phyloP scores from a whole-genome alignment of 305 asterid species.

The Solanum aculeatissimum region DNA sequence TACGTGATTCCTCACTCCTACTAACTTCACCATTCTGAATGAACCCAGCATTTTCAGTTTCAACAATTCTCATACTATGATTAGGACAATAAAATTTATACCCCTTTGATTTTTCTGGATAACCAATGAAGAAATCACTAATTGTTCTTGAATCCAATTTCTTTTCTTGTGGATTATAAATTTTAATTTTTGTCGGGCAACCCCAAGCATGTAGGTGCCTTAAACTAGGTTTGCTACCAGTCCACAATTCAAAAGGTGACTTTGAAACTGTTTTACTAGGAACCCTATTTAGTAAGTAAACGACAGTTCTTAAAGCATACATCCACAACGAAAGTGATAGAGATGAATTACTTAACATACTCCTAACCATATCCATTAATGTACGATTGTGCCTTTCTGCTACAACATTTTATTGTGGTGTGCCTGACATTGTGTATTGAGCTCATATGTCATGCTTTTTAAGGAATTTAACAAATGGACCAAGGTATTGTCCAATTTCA shows the following conservation, averaged over 20 bases:
- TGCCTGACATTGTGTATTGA: not conserved
- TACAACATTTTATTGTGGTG: not conserved
- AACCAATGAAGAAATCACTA: not conserved
- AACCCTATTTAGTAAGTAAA: not conserved
- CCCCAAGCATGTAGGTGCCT: not conserved
- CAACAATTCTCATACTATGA: not conserved
- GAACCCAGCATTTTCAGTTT: not conserved
- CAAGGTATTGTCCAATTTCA: not conserved
- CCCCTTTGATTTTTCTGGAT: not conserved
- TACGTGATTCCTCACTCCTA: not conserved
- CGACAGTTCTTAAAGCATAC: not conserved
- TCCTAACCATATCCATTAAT: not conserved
- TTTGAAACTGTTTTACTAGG: not conserved
- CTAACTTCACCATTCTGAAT: not conserved
- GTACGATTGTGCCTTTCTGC: not conserved
- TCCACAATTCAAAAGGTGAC: not conserved
- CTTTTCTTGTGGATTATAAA: not conserved
- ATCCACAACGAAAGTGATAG: not conserved
- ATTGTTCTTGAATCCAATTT: not conserved
- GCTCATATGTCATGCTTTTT: not conserved
- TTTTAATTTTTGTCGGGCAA: not conserved
- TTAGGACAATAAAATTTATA: not conserved
- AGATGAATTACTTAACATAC: not conserved
- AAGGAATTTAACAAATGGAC: not conserved
- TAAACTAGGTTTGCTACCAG: not conserved